Evolutionary conservation across 2,329 filamentous ascomycete genomes (phyloP), one percentile per base, ranked within the genome.

Genomic region (Beauveria sp.): DNA sequence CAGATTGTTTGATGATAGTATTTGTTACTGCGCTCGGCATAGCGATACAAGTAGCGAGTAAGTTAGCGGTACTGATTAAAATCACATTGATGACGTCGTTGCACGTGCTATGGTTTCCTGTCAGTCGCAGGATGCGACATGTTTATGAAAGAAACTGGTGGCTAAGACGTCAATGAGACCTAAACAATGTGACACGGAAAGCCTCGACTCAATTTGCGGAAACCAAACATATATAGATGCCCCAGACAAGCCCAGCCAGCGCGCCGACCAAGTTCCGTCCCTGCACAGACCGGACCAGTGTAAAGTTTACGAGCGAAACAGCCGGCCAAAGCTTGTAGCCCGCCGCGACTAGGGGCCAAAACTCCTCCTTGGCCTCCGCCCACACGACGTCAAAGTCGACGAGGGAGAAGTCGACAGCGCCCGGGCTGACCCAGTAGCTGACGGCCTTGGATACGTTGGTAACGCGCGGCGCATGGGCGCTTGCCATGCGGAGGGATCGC

Each of bases 201-300:
- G 3, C 26, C n/a, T 24, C 5, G 43, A 26, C 43, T 67, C 63
- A 74, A 57, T 66, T 65, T 12, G 72, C 70, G 20, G 80, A 81
- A 65, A 85, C 73, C 68, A 92, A 74, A 70, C 88, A 91, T 74
- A 93, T 77, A 71, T 90, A 93, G 47, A 92, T 79, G 0, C 87
- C 86, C 90, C 90, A 93, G 16, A 78, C 81, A 26, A 93, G 79
- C 5, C 90, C 89, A 20, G 88, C 88, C 56, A 88, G 72, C 66
- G 86, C 85, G n/a, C 86, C 88, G 64, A 92, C 82, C 40, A 93
- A 74, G 56, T 89, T 87, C 43, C 90, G 79, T 58, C 81, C 81
- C 68, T 91, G 82, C 3, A 91, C 83, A n/a, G 86, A 89, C 65
- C 89, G 81, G 63, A 91, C 76, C 22, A 82, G 71, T 1, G 86